phyloP scores from a whole-genome alignment of 2,329 filamentous ascomycete species.

The Clonostachys solani region DNA sequence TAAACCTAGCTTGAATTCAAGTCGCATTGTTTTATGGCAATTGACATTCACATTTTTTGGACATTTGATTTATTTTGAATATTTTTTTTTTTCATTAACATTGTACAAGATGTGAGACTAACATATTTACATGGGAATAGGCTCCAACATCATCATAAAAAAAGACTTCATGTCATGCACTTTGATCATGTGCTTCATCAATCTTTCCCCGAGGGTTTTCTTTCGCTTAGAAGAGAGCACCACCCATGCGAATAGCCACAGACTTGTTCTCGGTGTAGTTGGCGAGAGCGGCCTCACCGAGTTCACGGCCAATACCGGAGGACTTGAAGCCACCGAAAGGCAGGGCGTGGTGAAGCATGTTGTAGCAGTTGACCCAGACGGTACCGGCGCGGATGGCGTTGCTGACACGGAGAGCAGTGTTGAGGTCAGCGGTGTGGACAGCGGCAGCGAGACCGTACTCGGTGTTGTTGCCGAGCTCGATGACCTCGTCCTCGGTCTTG shows the following conservation, averaged over 20 bases:
- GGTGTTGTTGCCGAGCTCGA: constrained; percentile 67
- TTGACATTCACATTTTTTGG: background rate
- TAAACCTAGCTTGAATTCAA: background rate
- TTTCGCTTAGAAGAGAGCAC: constrained; percentile 10
- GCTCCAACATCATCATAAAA: too few species aligned
- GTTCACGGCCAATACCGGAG: constrained; percentile 72
- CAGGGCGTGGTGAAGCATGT: constrained; percentile 50
- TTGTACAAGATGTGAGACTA: background rate
- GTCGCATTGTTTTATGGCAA: background rate
- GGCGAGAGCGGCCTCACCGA: constrained; percentile 61
- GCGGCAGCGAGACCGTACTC: constrained; percentile 76
- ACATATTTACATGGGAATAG: too few species aligned
- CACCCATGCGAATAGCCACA: constrained; percentile 44
- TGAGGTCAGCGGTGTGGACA: constrained; percentile 74
- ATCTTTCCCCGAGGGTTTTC: background rate
- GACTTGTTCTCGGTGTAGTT: constrained; percentile 70
- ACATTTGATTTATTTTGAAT: background rate
- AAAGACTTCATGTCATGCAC: too few species aligned
- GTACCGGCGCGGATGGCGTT: constrained; percentile 67
- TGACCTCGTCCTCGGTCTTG: constrained; percentile 71
- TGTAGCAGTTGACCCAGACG: constrained; percentile 41
- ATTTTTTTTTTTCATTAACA: background rate
- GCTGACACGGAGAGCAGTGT: constrained; percentile 72
- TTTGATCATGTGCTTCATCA: constrained; percentile 1
- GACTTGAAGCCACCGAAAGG: constrained; percentile 76